phyloP scores from a whole-genome alignment of 495 filamentous ascomycete species.

The Articulospora tetracladia region DNA sequence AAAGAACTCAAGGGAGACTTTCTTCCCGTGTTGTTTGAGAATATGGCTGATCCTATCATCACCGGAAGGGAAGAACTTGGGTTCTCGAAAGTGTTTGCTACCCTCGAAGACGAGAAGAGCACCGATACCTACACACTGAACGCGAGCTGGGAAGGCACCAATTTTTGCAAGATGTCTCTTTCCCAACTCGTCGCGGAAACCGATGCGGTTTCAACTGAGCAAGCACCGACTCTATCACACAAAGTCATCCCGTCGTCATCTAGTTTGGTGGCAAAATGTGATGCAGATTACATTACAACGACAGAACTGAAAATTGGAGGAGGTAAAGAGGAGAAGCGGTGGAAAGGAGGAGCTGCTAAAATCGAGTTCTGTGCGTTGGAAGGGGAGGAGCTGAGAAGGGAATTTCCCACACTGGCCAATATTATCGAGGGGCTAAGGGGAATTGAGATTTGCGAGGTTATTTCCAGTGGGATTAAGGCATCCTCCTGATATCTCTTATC shows the following conservation, averaged over 20 bases:
- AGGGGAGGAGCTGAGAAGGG: slow-evolving; percentile 24
- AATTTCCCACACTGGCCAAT: slow-evolving; percentile 51
- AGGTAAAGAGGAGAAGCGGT: slow-evolving; percentile 2
- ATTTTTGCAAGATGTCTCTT: slow-evolving; percentile 8
- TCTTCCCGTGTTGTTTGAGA: slow-evolving; percentile 50
- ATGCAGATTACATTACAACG: neutral
- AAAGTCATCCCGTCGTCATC: neutral
- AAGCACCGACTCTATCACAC: neutral
- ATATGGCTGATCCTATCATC: slow-evolving; percentile 46
- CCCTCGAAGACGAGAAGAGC: slow-evolving; percentile 37
- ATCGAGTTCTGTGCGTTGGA: slow-evolving; percentile 2
- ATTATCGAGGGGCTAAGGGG: slow-evolving; percentile 43
- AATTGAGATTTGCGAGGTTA: slow-evolving; percentile 46
- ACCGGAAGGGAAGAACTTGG: slow-evolving; percentile 50
- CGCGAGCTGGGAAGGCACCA: slow-evolving; percentile 44
- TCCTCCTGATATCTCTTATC: no score
- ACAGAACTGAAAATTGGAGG: neutral
- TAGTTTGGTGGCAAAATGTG: neutral
- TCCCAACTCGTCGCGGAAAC: neutral
- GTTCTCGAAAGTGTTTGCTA: slow-evolving; percentile 49
- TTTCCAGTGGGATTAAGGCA: slow-evolving; percentile 27
- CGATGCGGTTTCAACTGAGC: neutral
- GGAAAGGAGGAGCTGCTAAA: slow-evolving; percentile 3
- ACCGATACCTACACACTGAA: slow-evolving; percentile 32
- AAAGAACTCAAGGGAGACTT: slow-evolving; percentile 38